Evolutionary conservation across 2,329 filamentous ascomycete genomes (phyloP), one percentile per base, ranked within the genome.

Genomic region (Chaetomiaceae sp.): DNA sequence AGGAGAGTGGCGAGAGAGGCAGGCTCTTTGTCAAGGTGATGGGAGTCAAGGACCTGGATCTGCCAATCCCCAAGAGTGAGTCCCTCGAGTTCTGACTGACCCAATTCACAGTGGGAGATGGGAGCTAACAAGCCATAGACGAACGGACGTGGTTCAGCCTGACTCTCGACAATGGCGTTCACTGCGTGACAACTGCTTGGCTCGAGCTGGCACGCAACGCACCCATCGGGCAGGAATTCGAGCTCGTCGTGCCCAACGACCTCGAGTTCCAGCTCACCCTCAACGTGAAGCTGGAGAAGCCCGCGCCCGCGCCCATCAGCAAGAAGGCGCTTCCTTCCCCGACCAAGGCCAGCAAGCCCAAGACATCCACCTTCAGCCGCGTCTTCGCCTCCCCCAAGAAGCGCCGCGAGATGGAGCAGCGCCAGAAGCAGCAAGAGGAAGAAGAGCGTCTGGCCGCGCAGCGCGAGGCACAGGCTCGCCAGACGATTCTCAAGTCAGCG

Each of bases 221-320:
- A 2, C 90, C 93, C 0, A 97, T 99, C 60, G 93, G 92, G 6
- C 93, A 99, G 65, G 93, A 99, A 66, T 99, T 99, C 62, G 93
- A 99, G 71, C 83, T 99, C 39, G 91, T 97, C 27, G 93, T 99
- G 21, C 85, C 95, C 44, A 93, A 96, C 60, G 93, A 99, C 61
- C 82, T 99, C n/a, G 93, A 99, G 68, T 99, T 99, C 72, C 93
- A 99, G 70, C 81, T 99, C 34, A 97, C 93, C 0, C 79, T 99
- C 13, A 95, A 96, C 60, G 95, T 95, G 58, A 96, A 96, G 73
- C 78, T 97, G 20, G 87, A 91, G 58, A 88, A 91, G 64, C 88
- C 87, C 5, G 78, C 86, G n/a, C 48, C 52, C 1, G 7, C 38
- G 2, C 49, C 45, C 17, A 23, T 46, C 39, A 54, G 34, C 41